Evolutionary conservation across 306 rosid genomes (phyloP).

Genomic region (Malus sylvestris): DNA sequence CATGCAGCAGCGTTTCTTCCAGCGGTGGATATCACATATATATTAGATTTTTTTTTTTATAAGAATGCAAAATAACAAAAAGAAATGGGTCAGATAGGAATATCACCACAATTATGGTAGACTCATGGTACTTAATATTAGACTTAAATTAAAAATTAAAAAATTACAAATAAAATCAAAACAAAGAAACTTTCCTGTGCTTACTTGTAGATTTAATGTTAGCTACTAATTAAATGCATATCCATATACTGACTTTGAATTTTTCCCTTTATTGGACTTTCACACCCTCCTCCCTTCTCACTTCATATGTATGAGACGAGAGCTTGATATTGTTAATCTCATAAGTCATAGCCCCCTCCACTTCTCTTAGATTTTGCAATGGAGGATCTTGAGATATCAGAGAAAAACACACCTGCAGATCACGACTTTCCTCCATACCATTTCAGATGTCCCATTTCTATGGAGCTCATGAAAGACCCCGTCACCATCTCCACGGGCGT

Average conservation of each 20-base stretch:
- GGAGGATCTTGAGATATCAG: not conserved
- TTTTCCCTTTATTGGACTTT: not conserved
- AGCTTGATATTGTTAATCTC: not conserved
- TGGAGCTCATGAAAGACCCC: conserved; percentile 46
- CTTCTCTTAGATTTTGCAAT: not conserved
- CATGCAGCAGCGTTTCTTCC: not conserved
- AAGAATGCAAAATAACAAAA: not conserved
- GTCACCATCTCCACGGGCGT: conserved; percentile 48
- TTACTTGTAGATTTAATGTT: conserved; percentile 19
- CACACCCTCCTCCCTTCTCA: conserved; percentile 5
- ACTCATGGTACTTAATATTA: not conserved
- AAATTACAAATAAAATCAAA: not conserved
- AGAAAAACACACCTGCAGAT: not conserved
- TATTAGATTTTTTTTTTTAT: not conserved
- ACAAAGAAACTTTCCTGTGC: conserved; percentile 11
- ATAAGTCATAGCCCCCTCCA: not conserved
- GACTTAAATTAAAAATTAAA: not conserved
- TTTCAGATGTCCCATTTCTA: conserved; percentile 49
- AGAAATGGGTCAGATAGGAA: not conserved
- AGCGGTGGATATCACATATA: not conserved
- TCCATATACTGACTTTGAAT: conserved; percentile 34
- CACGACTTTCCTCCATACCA: conserved; percentile 27
- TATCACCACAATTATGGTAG: not conserved
- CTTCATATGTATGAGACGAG: not conserved
- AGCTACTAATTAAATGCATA: conserved; percentile 8